phyloP scores from a whole-genome alignment of 2,329 filamentous ascomycete genomes.

The Colletotrichum sidae region DNA sequence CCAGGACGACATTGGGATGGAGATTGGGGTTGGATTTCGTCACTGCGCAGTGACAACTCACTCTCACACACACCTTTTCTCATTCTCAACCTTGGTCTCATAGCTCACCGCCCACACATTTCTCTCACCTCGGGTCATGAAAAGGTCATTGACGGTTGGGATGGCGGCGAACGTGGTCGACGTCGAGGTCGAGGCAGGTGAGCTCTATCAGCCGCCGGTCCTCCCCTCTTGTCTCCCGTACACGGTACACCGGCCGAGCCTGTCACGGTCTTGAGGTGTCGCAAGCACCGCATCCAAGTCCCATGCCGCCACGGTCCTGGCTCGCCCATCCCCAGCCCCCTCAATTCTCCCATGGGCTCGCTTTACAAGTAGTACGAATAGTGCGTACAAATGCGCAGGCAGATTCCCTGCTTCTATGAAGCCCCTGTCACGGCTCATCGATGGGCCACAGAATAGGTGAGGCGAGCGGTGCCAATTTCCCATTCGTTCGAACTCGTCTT shows the following conservation, averaged over 20 bases:
- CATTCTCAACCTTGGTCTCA: constrained; percentile 12
- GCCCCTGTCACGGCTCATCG: constrained; percentile 28
- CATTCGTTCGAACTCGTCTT: constrained; percentile 1
- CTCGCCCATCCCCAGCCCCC: constrained; percentile 23
- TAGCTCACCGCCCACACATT: neutral
- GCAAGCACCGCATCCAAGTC: constrained; percentile 10
- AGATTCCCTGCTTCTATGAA: constrained; percentile 18
- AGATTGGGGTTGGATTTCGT: constrained; percentile 25
- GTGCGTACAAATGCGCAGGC: constrained; percentile 18
- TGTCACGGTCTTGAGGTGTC: constrained; percentile 7
- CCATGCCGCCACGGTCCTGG: constrained; percentile 14
- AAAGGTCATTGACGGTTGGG: too few species aligned
- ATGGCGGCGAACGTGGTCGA: constrained; percentile 4
- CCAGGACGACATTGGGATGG: constrained; percentile 17
- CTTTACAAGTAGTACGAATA: neutral
- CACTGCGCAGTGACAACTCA: constrained; percentile 37
- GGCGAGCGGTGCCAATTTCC: constrained; percentile 26
- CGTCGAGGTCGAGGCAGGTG: constrained; percentile 2
- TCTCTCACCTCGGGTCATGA: constrained; percentile 1
- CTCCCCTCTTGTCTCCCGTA: neutral
- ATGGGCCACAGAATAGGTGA: constrained; percentile 22
- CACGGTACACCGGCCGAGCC: constrained; percentile 8
- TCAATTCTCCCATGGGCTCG: constrained; percentile 18
- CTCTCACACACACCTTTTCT: constrained; percentile 26
- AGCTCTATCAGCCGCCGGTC: neutral